These are phyloP conservation scores for Knoxdaviesia capensis DNA, from an alignment of 2,329 filamentous ascomycete species.

Conservation along the genomic window DNA sequence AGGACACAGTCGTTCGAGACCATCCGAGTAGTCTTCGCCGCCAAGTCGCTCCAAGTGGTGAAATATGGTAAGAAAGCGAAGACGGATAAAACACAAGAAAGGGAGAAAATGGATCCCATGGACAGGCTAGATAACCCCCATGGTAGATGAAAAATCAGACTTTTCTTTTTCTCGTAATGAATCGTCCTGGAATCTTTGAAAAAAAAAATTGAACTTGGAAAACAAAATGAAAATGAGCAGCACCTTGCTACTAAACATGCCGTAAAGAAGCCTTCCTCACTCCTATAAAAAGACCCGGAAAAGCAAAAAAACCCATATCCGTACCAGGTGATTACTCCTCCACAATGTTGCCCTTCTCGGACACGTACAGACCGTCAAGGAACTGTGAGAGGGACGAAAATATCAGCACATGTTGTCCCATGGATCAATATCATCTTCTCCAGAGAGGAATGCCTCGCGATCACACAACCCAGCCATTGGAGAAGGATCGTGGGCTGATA, in stretches of 20 bases:
- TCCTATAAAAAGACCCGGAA: constrained; percentile 32
- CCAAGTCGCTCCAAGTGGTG: too few species aligned
- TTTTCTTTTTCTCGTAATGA: constrained; percentile 6
- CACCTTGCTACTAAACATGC: constrained; percentile 37
- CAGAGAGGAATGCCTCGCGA: neutral
- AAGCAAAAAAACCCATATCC: constrained; percentile 30
- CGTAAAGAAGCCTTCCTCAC: constrained; percentile 35
- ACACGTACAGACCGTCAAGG: constrained; percentile 99
- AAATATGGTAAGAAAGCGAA: too few species aligned
- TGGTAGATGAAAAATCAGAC: constrained; percentile 1
- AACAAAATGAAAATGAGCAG: constrained; percentile 16
- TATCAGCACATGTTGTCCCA: constrained; percentile 7
- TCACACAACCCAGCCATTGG: too few species aligned
- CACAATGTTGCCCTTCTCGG: constrained; percentile 89
- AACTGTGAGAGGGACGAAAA: constrained; percentile 35
- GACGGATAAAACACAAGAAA: too few species aligned
- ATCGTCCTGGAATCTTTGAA: neutral
- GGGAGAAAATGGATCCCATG: constrained; percentile 1
- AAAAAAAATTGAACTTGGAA: neutral
- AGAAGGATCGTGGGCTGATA: neutral
- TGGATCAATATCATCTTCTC: neutral
- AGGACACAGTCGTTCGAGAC: too few species aligned
- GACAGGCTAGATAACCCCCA: neutral
- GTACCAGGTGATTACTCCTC: constrained; percentile 33
- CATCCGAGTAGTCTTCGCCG: too few species aligned